Evolutionary conservation across 768 basidiomycete genomes (phyloP).

Genomic region (Psilocybe cyanescens): DNA sequence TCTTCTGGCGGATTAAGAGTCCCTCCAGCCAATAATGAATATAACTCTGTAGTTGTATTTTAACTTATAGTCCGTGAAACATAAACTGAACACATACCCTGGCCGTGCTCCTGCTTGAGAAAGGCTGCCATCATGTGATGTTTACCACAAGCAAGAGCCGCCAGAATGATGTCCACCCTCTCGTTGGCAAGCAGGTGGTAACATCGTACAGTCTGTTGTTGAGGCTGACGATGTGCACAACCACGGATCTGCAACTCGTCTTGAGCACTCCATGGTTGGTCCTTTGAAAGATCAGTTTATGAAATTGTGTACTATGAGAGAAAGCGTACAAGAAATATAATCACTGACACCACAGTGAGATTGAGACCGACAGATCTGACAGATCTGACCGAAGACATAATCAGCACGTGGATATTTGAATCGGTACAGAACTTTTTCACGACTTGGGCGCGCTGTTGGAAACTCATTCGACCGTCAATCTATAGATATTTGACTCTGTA

Average conservation of each 20-base stretch:
- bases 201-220: slow-evolving; percentile 21
- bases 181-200: slow-evolving; percentile 27
- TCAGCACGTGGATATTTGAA: slow-evolving; percentile 5
- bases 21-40: no score
- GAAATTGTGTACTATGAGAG: background rate
- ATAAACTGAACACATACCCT: background rate
- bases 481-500: slow-evolving; percentile 5
- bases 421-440: slow-evolving; percentile 9
- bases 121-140: slow-evolving; percentile 28
- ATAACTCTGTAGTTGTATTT: no score
- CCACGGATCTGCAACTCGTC: slow-evolving; percentile 28
- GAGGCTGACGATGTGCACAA: slow-evolving; percentile 27
- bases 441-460: background rate
- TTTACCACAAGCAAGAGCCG: slow-evolving; percentile 23
- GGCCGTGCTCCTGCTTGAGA: slow-evolving; percentile 9
- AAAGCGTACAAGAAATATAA: slow-evolving; percentile 15
- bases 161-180: slow-evolving; percentile 26
- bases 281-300: slow-evolving; percentile 10
- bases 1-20: no score
- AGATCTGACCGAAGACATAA: slow-evolving; percentile 15
- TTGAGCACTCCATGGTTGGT: slow-evolving; percentile 31
- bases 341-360: background rate
- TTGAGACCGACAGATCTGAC: slow-evolving; percentile 13
- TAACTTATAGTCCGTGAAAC: no score
- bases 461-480: slow-evolving; percentile 10